Evolutionary conservation across 495 filamentous ascomycete genomes (phyloP).

Genomic region (Neurospora tetraspora): DNA sequence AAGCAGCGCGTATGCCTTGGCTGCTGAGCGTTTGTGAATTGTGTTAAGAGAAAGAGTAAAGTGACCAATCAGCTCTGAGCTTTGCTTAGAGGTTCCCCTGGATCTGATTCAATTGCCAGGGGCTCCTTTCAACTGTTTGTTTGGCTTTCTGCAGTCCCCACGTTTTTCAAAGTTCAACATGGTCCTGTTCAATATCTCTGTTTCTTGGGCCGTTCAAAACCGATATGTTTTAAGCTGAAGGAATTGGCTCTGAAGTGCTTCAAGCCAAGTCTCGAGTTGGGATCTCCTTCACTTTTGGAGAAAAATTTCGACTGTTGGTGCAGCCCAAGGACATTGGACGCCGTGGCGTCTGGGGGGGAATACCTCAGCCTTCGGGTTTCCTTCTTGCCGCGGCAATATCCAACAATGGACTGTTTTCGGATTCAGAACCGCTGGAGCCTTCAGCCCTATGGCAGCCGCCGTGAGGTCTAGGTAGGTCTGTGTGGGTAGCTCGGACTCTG

Average conservation of each 20-base stretch:
- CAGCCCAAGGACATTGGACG: no score
- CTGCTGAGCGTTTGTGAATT: neutral
- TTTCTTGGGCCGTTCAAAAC: neutral
- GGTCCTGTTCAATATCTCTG: neutral
- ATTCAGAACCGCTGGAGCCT: neutral
- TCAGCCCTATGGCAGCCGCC: neutral
- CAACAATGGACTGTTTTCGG: neutral
- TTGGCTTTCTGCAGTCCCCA: neutral
- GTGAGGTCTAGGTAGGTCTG: neutral
- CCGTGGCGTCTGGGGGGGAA: no score
- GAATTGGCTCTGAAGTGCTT: neutral
- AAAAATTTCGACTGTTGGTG: neutral
- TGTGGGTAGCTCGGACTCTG: neutral
- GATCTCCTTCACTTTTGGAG: neutral
- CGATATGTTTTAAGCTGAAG: neutral
- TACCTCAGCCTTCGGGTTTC: neutral
- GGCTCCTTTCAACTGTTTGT: neutral
- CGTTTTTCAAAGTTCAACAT: neutral
- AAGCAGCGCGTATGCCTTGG: neutral
- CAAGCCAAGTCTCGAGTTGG: neutral
- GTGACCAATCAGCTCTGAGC: neutral
- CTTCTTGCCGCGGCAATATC: neutral
- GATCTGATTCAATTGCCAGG: neutral
- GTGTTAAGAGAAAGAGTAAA: neutral
- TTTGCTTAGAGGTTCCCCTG: neutral